Conservation (phyloP, 1,139 yeast genomes). For the Eremothecium sinecaudum region DNA sequence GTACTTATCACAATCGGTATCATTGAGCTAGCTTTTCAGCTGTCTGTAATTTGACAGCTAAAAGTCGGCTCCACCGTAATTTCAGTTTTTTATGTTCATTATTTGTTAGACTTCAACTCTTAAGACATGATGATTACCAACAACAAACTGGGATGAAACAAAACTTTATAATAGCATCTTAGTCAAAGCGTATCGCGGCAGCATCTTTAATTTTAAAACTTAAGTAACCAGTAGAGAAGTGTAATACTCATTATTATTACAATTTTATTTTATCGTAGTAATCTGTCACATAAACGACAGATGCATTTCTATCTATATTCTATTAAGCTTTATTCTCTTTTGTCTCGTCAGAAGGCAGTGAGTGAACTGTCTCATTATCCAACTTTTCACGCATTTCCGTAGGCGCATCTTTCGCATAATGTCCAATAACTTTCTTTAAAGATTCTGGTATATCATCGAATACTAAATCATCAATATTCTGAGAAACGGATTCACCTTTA, state of each 20-base stretch:
- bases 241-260: too few species aligned
- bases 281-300: too few species aligned
- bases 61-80: too few species aligned
- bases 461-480: constrained; percentile 51
- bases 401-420: constrained; percentile 59
- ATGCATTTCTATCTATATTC: too few species aligned
- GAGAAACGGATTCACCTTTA: constrained; percentile 65
- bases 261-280: too few species aligned
- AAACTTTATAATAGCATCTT: too few species aligned
- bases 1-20: constrained; percentile 2
- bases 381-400: constrained; percentile 10
- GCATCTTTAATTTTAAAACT: too few species aligned
- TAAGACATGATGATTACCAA: not conserved
- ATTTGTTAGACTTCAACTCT: not conserved
- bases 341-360: too few species aligned
- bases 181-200: too few species aligned
- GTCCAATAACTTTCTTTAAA: constrained; percentile 47
- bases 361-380: constrained; percentile 1
- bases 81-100: not conserved
- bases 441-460: constrained; percentile 67
- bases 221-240: too few species aligned
- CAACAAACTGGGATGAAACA: not conserved
- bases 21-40: constrained; percentile 2
- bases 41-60: constrained; percentile 1
- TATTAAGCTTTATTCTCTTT: too few species aligned